Evolutionary conservation across 2,329 filamentous ascomycete species (phyloP).

Genomic region (Diaporthe velutina): DNA sequence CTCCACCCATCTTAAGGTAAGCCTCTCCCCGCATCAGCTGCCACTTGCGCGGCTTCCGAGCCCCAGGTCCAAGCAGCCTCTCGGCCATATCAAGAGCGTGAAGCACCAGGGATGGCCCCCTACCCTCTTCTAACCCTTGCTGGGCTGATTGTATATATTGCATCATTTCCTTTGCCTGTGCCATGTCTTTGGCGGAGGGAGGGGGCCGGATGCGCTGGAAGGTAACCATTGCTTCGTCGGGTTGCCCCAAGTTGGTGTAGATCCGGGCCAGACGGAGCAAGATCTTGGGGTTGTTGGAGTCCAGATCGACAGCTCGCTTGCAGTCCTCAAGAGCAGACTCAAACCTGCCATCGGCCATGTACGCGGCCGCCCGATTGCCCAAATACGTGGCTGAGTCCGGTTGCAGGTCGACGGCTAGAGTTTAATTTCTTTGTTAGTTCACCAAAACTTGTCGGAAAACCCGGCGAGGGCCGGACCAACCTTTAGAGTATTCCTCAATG

Average conservation of each 20-base stretch:
- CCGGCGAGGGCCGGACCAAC: slow-evolving; percentile 58
- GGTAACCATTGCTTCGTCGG: slow-evolving; percentile 86
- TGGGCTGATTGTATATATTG: slow-evolving; percentile 85
- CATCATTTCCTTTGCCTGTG: slow-evolving; percentile 86
- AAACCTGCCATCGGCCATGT: slow-evolving; percentile 88
- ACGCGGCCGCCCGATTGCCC: slow-evolving; percentile 94
- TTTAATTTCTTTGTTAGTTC: slow-evolving; percentile 32
- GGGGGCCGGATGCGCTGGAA: slow-evolving; percentile 85
- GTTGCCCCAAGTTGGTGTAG: slow-evolving; percentile 87
- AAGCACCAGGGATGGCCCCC: slow-evolving; percentile 89
- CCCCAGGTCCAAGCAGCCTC: slow-evolving; percentile 79
- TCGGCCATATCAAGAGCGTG: slow-evolving; percentile 94
- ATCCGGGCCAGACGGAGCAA: slow-evolving; percentile 89
- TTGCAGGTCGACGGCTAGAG: slow-evolving; percentile 86
- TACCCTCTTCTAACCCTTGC: slow-evolving; percentile 79
- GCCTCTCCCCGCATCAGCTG: slow-evolving; percentile 92
- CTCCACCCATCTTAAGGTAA: slow-evolving; percentile 90
- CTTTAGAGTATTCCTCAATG: slow-evolving; percentile 94
- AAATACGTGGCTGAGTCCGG: slow-evolving; percentile 90
- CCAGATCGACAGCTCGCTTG: slow-evolving; percentile 82
- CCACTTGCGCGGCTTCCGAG: slow-evolving; percentile 91
- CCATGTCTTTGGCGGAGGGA: slow-evolving; percentile 87
- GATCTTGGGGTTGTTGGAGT: slow-evolving; percentile 89
- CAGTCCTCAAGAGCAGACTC: slow-evolving; percentile 88
- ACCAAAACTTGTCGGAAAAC: slow-evolving; percentile 35